Conservation (phyloP, 768 basidiomycete species). For the Podaxis sp. region DNA sequence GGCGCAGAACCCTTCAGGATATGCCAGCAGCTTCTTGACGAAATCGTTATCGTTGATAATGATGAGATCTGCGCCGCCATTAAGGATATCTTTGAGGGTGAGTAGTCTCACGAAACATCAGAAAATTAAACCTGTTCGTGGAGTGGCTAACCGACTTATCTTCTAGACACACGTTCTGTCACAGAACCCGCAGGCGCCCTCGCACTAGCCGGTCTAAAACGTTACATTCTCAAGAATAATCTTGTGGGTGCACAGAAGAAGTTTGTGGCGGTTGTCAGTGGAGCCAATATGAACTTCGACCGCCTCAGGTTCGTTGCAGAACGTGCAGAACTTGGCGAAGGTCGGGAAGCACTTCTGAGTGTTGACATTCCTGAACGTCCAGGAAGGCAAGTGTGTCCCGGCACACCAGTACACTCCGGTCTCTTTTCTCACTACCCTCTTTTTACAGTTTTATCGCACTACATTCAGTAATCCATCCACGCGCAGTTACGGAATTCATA, state of each 20-base stretch:
- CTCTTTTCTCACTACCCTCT: constrained; percentile 5
- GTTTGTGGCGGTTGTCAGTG: constrained; percentile 90
- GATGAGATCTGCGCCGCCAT: constrained; percentile 98
- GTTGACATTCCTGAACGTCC: constrained; percentile 93
- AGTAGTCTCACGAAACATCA: constrained; percentile 10
- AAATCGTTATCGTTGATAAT: constrained; percentile 80
- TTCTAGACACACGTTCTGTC: constrained; percentile 85
- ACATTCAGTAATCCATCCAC: constrained; percentile 84
- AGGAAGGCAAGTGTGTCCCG: constrained; percentile 60
- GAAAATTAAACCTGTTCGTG: neutral
- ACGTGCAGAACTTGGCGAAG: constrained; percentile 95
- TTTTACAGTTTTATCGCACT: constrained; percentile 74
- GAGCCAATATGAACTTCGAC: constrained; percentile 99
- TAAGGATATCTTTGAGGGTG: constrained; percentile 98
- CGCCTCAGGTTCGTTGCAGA: constrained; percentile 97
- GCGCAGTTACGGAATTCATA: constrained; percentile 91
- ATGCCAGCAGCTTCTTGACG: constrained; percentile 81
- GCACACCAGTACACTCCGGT: neutral
- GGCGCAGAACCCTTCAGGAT: constrained; percentile 94
- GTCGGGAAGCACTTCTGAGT: constrained; percentile 87
- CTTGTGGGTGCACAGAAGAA: constrained; percentile 80
- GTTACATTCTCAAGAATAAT: constrained; percentile 75
- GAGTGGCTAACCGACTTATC: neutral
- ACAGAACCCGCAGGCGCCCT: constrained; percentile 97
- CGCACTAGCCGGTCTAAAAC: constrained; percentile 87